phyloP scores from a whole-genome alignment of 78 protist species.

The Monocercomonoides exilis region DNA sequence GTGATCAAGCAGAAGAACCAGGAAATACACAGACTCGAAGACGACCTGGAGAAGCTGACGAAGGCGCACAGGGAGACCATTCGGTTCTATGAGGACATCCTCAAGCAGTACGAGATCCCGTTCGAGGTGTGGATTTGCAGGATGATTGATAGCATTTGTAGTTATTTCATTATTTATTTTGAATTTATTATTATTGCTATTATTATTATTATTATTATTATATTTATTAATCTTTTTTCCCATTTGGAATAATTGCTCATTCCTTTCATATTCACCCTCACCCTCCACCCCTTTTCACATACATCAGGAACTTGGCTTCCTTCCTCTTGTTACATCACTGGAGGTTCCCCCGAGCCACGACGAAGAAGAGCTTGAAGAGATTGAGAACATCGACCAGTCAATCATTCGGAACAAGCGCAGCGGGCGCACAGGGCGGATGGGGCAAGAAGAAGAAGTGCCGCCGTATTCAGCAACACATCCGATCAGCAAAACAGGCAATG shows the following conservation, averaged over 20 bases:
- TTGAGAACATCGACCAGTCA: background rate
- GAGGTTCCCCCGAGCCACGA: background rate
- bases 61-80: background rate
- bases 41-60: background rate
- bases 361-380: background rate
- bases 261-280: too few relatives aligned
- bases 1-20: background rate
- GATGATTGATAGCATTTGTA: too few relatives aligned
- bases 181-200: too few relatives aligned
- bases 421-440: background rate
- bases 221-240: too few relatives aligned
- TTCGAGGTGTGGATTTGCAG: too few relatives aligned
- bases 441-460: background rate
- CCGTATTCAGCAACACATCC: too few relatives aligned
- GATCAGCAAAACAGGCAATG: too few relatives aligned
- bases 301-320: background rate
- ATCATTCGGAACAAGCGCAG: too few relatives aligned
- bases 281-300: too few relatives aligned
- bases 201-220: too few relatives aligned
- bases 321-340: background rate
- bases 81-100: background rate
- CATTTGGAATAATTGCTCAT: too few relatives aligned
- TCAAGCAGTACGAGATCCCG: background rate
- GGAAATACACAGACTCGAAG: background rate
- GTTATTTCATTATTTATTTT: too few relatives aligned